Evolutionary conservation across 257 asterid genomes (phyloP).

Genomic region (Ballota nigra): DNA sequence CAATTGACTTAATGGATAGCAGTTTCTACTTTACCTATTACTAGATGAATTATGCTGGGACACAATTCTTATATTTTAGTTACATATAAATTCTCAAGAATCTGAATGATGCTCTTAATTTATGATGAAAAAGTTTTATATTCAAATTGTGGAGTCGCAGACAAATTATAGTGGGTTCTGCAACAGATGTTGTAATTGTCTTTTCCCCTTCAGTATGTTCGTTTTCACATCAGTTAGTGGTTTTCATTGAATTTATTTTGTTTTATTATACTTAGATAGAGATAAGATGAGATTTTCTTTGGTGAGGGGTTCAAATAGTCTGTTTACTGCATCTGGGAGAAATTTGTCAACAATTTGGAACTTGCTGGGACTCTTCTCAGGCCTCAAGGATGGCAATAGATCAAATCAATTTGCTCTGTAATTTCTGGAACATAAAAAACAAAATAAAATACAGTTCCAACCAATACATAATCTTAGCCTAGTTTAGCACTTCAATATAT

Average conservation of each 20-base stretch:
- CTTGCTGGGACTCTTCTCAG: not conserved
- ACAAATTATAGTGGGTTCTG: not conserved
- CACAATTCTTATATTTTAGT: slow-evolving; percentile 2
- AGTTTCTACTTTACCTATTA: not conserved
- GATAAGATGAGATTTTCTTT: not conserved
- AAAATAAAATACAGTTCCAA: not conserved
- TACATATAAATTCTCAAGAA: slow-evolving; percentile 1
- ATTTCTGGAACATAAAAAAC: slow-evolving; percentile 1
- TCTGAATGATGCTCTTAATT: not conserved
- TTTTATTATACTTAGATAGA: not conserved
- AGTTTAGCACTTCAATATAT: not conserved
- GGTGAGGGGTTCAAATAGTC: not conserved
- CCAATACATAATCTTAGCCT: slow-evolving; percentile 7
- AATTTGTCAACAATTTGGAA: not conserved
- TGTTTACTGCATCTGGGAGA: not conserved
- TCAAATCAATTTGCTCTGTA: not conserved
- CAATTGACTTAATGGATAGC: slow-evolving; percentile 3
- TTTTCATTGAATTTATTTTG: not conserved
- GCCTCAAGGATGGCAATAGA: not conserved
- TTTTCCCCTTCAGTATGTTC: not conserved
- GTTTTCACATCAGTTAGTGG: not conserved
- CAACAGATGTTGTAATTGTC: not conserved
- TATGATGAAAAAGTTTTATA: not conserved
- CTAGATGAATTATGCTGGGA: not conserved
- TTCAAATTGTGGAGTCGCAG: not conserved